phyloP scores from a whole-genome alignment of 192 early-diverging fungal species.

The Haplosporangium gracile region DNA sequence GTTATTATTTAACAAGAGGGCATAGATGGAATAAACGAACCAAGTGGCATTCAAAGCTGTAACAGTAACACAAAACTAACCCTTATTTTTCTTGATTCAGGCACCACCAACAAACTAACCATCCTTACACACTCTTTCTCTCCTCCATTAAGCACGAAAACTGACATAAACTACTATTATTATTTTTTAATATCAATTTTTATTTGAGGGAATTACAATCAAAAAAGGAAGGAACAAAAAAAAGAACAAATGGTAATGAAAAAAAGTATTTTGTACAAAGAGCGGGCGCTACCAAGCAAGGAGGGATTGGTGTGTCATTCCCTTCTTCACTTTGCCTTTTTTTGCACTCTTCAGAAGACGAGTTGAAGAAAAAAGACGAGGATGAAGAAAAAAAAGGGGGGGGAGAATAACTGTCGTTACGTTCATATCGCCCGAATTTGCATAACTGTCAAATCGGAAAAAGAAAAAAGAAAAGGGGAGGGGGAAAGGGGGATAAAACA shows the following conservation, averaged over 20 bases:
- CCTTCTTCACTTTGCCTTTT: background rate
- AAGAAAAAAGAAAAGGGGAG: background rate
- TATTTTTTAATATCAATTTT: no score
- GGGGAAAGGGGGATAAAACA: background rate
- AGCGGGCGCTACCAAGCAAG: conserved; percentile 1
- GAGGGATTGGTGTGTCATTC: background rate
- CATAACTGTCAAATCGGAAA: conserved; percentile 6
- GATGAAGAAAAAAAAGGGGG: background rate
- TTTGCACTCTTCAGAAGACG: background rate
- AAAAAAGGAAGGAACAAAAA: background rate
- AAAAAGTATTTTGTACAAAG: conserved; percentile 17
- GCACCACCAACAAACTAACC: background rate
- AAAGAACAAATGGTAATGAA: background rate
- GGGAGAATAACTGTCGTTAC: background rate
- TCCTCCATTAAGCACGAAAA: no score
- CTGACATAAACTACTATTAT: no score
- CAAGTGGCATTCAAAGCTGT: background rate
- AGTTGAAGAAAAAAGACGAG: background rate
- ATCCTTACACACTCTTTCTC: no score
- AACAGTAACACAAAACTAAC: background rate
- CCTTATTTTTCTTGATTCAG: background rate
- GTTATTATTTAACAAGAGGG: background rate
- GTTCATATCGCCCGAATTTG: conserved; percentile 7
- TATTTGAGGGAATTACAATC: no score
- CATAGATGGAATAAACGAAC: background rate